These are phyloP conservation scores for Chaetoceros muelleri DNA, from an alignment of 108 stramenopile genomes.

Conservation along the genomic window DNA sequence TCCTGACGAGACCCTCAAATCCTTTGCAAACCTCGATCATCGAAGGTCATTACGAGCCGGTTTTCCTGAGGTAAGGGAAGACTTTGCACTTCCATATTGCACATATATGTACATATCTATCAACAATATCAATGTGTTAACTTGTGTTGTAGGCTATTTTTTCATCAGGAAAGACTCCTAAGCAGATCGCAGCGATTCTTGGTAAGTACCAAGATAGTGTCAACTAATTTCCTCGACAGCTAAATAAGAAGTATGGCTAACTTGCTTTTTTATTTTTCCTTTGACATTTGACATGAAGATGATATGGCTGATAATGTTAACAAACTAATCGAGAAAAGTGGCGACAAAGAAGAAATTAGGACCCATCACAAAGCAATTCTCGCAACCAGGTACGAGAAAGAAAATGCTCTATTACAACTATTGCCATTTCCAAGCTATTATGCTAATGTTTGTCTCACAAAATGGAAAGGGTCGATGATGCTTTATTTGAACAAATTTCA, in stretches of 20 bases:
- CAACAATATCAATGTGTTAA: no score
- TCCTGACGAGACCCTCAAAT: conserved; percentile 37
- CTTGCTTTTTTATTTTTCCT: no score
- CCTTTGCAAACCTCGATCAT: conserved; percentile 80
- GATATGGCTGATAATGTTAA: conserved; percentile 74
- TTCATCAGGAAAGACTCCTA: conserved; percentile 64
- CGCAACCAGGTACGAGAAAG: conserved; percentile 52
- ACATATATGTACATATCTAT: no score
- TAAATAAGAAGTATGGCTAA: no score
- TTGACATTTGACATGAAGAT: no score
- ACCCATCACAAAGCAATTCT: conserved; percentile 37
- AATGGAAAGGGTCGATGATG: neutral
- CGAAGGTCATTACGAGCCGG: conserved; percentile 52
- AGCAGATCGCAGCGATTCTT: conserved; percentile 63
- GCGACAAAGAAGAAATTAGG: conserved; percentile 8
- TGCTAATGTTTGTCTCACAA: neutral
- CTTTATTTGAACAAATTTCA: neutral
- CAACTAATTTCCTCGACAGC: no score
- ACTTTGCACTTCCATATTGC: no score
- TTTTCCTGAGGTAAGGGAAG: no score
- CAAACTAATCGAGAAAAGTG: conserved; percentile 12
- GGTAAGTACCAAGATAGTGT: no score
- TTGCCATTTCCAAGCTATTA: neutral
- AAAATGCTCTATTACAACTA: no score
- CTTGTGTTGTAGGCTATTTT: no score